Evolutionary conservation across 805 yeast genomes (phyloP), one percentile per base, ranked within the genome.

Genomic region (Jamesozyma piceae): DNA sequence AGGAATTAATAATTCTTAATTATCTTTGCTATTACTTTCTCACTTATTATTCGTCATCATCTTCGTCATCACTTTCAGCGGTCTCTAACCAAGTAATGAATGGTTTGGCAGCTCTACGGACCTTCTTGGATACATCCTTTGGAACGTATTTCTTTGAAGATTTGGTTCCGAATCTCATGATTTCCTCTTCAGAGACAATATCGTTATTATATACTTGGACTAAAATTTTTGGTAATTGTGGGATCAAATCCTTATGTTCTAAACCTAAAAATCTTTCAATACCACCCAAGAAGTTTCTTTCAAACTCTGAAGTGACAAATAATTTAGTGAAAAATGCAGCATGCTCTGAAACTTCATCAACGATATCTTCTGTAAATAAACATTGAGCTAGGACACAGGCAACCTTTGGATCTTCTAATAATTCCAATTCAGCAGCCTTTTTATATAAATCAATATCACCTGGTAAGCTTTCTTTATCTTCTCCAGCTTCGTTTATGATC

Each of bases 41-140:
- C n/a, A n/a, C n/a, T 24, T 24, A 24, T 24, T 24, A 6, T 6
- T 24, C 28, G 28, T 24, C 34, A 37, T 67, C 67, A 26, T 72
- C 77, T 50, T 79, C 86, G 50, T 74, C 73, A 50, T 81, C 44
- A 62, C 79, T 82, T 53, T 87, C 96, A 47, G 98, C 97, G 65
- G 84, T 89, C 60, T 87, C 81, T 52, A 92, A 77, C 98, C 98
- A 92, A 52, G 82, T 79, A 50, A 92, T 70, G 68, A 92, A 92
- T 26, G 97, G 95, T 68, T 88, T 89, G 47, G 97, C 97, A 37
- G 96, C 92, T 67, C 80, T 85, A 67, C 96, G 84, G 40, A 89
- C 95, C 74, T 85, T 90, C 71, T 90, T 90, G 41, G 94, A 82
- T 28, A 79, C 73, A 37, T 87, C 95, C 70, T 90, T 92, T 48